Evolutionary conservation across 2,329 filamentous ascomycete species (phyloP).

Genomic region (Stagonosporopsis tanaceti): DNA sequence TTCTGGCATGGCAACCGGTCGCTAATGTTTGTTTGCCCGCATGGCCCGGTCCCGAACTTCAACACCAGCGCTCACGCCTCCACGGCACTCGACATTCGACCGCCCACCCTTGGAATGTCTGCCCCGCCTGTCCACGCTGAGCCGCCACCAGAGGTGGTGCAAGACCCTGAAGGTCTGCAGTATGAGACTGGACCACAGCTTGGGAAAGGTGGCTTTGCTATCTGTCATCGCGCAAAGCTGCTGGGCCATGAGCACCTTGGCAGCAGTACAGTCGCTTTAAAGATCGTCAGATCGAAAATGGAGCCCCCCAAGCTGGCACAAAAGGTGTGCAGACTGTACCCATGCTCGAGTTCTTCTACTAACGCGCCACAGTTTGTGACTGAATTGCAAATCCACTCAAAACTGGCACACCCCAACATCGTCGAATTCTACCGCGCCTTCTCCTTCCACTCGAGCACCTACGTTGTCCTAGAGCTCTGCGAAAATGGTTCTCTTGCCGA

Average conservation of each 20-base stretch:
- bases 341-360: constrained; percentile 20
- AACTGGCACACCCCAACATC: constrained; percentile 94
- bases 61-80: constrained; percentile 38
- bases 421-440: constrained; percentile 96
- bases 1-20: constrained; percentile 9
- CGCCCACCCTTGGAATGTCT: constrained; percentile 42
- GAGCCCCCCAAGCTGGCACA: constrained; percentile 80
- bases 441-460: constrained; percentile 86
- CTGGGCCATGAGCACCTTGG: constrained; percentile 63
- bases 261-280: constrained; percentile 75
- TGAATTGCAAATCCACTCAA: constrained; percentile 97
- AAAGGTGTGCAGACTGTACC: constrained; percentile 68
- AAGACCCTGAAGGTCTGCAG: constrained; percentile 72
- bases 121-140: constrained; percentile 60
- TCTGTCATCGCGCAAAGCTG: constrained; percentile 77
- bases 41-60: constrained; percentile 24
- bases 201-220: constrained; percentile 83
- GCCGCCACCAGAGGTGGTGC: constrained; percentile 64
- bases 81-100: constrained; percentile 29
- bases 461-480: constrained; percentile 92
- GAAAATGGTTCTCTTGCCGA: constrained; percentile 97
- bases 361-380: constrained; percentile 66
- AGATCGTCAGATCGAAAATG: constrained; percentile 86
- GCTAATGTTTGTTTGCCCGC: constrained; percentile 23
- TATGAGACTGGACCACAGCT: constrained; percentile 79